Base-by-base conservation (phyloP, 192 early-diverging fungal species). In the Jimgerdemannia lactiflua region DNA sequence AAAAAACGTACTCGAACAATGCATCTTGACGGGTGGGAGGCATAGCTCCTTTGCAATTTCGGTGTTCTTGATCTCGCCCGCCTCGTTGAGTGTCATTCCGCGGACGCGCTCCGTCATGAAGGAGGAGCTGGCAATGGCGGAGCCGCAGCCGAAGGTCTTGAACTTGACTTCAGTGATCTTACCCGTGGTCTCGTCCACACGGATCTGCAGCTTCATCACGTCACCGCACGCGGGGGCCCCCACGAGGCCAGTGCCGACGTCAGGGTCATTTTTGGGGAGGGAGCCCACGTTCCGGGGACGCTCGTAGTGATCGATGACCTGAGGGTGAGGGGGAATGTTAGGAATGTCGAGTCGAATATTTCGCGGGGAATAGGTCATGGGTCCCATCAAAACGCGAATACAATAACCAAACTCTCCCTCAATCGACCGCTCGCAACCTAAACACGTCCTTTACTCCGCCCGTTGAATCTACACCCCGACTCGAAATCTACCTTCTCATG, bases 271-370 rank as follows among this genome's bases (percentile, higher is more conserved):
- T 83, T 97, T 97, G 77, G 90, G 86, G 68, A 99, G 85, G 4
- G 96, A 96, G 63, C 97, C 97, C 74, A 99, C 95, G 82, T 99
- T 99, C 79, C 96, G 90, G 64, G 97, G 97, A 67, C 89, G 88
- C 81, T 98, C 94, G 83, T 99, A 99, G 85, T 99, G 97, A 81
- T 99, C 96, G 83, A 99, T 97, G 14, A 99, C 97, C 90, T 95
- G 72, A 49, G 41, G 42, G 44, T 19, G 43, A 10, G 14, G 49
- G 49, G 29, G 29, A 29, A 29, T 29, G 29, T 29, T 29, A 29
- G 29, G 29, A 29, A 29, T 29, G 29, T 29, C 0, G 29, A 29
- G 29, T 29, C 29, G 29, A 1, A 29, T 29, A 29, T 29, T 29
- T 29, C 29, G 29, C 29, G 29, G 29, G 29, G 29, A 29, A 29